phyloP scores from a whole-genome alignment of 176 grass and related monocot species.

The Aegilops umbellulata region DNA sequence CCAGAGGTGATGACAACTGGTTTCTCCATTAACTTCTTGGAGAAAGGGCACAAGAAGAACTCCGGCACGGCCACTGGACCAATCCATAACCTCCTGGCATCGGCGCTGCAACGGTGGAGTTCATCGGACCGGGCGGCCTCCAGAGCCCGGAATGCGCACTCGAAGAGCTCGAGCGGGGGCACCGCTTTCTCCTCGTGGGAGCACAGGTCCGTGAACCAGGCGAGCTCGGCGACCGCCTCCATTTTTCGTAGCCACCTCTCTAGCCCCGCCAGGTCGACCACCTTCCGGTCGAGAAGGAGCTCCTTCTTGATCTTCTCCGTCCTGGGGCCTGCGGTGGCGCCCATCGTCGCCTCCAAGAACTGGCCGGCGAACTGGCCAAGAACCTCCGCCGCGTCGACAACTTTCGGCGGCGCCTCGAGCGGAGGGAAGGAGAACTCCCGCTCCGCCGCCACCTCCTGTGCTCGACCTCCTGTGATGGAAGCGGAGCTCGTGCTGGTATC shows the following conservation, averaged over 20 bases:
- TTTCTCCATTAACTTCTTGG: conserved; percentile 42
- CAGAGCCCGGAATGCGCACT: conserved; percentile 38
- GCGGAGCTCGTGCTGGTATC: background rate
- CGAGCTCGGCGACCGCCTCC: conserved; percentile 39
- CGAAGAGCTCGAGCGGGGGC: conserved; percentile 39
- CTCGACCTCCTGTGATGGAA: background rate
- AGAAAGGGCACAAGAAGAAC: conserved; percentile 46
- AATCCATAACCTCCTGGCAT: conserved; percentile 24
- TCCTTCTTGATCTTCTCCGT: conserved; percentile 28
- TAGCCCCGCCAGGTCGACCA: conserved; percentile 29
- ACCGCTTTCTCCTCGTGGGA: background rate
- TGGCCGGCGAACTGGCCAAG: conserved; percentile 5
- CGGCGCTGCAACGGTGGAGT: conserved; percentile 26
- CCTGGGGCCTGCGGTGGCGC: background rate
- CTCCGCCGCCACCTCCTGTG: background rate
- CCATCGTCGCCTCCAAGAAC: conserved; percentile 30
- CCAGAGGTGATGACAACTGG: conserved; percentile 48
- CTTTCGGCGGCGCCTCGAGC: background rate
- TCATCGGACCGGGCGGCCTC: conserved; percentile 7
- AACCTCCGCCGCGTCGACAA: conserved; percentile 8
- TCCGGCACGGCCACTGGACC: conserved; percentile 21
- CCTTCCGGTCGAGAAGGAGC: background rate
- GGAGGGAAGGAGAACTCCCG: conserved; percentile 40
- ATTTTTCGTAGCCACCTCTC: conserved; percentile 36
- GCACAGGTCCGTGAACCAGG: conserved; percentile 46